Evolutionary conservation across 179 eudicot genomes (phyloP).

Genomic region (Corrigiola litoralis): DNA sequence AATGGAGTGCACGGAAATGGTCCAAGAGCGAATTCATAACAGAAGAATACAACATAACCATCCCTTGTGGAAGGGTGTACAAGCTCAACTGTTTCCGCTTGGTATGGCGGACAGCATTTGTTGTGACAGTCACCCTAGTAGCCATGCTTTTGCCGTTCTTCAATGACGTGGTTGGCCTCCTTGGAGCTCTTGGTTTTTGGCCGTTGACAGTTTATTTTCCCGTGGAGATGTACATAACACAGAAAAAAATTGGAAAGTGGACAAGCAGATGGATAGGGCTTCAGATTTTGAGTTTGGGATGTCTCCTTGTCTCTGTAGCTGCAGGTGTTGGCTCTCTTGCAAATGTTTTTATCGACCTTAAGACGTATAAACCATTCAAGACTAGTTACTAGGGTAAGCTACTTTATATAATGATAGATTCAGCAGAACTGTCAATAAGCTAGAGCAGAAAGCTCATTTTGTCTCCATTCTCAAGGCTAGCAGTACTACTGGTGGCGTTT

Average conservation of each 20-base stretch:
- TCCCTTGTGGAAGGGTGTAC: constrained; percentile 29
- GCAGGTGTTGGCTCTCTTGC: constrained; percentile 46
- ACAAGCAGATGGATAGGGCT: constrained; percentile 45
- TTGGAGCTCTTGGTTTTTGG: constrained; percentile 49
- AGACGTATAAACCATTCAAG: constrained; percentile 39
- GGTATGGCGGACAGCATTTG: constrained; percentile 38
- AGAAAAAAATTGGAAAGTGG: constrained; percentile 47
- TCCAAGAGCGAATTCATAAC: constrained; percentile 40
- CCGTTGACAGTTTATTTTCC: constrained; percentile 44
- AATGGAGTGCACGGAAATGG: constrained; percentile 31
- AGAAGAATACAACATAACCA: constrained; percentile 32
- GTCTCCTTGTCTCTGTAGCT: constrained; percentile 41
- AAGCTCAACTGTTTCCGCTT: constrained; percentile 40
- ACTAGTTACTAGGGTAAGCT: too few species aligned
- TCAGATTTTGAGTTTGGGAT: constrained; percentile 43
- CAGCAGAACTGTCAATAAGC: too few species aligned
- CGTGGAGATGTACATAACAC: constrained; percentile 48
- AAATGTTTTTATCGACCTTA: constrained; percentile 42
- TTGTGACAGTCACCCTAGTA: constrained; percentile 30
- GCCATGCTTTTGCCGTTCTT: constrained; percentile 42
- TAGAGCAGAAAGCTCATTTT: too few species aligned
- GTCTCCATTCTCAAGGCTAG: too few species aligned
- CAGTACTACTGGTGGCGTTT: too few species aligned
- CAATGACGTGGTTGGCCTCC: constrained; percentile 38
- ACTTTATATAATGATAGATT: too few species aligned